Evolutionary conservation across 305 asterid genomes (phyloP), one percentile per base, ranked within the genome.

Genomic region (Solanum hybrid): DNA sequence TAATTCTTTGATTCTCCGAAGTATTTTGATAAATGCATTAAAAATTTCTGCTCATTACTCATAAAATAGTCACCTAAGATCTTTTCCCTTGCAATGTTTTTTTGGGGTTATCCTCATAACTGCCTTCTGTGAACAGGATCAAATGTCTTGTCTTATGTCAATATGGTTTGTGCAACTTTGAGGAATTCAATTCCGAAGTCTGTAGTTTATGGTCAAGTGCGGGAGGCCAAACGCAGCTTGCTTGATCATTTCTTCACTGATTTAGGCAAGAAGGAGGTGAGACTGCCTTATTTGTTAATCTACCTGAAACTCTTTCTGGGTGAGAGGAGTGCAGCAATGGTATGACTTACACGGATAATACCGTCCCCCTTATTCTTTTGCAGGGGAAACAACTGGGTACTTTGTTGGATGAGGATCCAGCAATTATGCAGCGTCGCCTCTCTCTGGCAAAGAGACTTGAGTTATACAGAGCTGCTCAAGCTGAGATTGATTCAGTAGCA

Each of bases 151-250:
- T 90, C 95, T 79, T 95, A 95, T 88, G 97, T 95, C 85, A 94
- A 93, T 90, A 95, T 93, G 96, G 98, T 95, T 27, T 95, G 96
- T 90, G 94, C 89, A 31, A 91, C 94, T 90, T 90, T 95, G 93
- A 93, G 95, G 92, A 95, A 95, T 94, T 95, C 97, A 32, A 94
- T 95, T 90, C 98, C 98, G 9, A 95, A 95, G 92, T 95, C 98
- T 9, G 90, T 95, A 1, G 97, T 95, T 71, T 92, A 93, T 86
- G 94, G 98, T 91, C 98, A 95, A 93, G 98, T 95, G 32, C 96
- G 97, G 64, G 98, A 95, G 94, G 97, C 98, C 20, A 95, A 95
- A 88, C 98, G 97, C 90, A 93, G 96, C 89, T 90, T 95, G 90
- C 96, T 95, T 6, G 97, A 95, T 88, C 94, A 93, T 91, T 95